Evolutionary conservation across 371 early-diverging fungal species (phyloP), one percentile per base, ranked within the genome.

Genomic region (Amoeboaphelidium protococcarum): DNA sequence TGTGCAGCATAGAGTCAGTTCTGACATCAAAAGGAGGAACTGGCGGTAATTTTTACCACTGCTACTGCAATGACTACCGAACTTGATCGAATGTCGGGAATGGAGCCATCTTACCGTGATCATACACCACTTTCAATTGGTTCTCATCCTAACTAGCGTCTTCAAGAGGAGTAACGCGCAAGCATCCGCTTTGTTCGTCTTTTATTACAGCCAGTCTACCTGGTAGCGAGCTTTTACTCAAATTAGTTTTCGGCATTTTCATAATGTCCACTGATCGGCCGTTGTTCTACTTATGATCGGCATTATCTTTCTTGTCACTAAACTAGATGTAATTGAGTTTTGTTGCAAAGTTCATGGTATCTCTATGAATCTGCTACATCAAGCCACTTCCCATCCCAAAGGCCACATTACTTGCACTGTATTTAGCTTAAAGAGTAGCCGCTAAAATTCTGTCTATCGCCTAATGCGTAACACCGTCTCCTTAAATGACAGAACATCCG

Each of bases 351-450:
- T 71, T 71, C 78, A 80, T 71, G 0, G 78, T 78, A 52, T 84
- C 85, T 10, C 85, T 66, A 58, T 82, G 73, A 40, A 82, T 54
- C 59, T 80, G 50, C 45, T 58, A 64, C 44, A 80, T 54, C 37
- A 81, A 56, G 1, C 74, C 80, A 42, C 74, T 79, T 21, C 85
- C 85, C 85, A 84, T 84, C 20, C 85, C 85, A 50, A 78, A 79
- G 0, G 74, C 76, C 20, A 78, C 69, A 53, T 69, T 72, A 44
- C 72, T 67, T 21, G 76, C 74, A 10, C 78, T 54, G 53, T 58
- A 84, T 6, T 73, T 73, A 0, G 58, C 71, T 1, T 51, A 54
- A 37, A 57, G 40, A 20, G 73, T 67, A 1, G 71, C 74, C 0
- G 53, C 58, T 41, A 79, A 53, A 26, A 84, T 76, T 2, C 26